Evolutionary conservation across 176 grass and related monocot species (phyloP).

Genomic region (Triticum urartu): DNA sequence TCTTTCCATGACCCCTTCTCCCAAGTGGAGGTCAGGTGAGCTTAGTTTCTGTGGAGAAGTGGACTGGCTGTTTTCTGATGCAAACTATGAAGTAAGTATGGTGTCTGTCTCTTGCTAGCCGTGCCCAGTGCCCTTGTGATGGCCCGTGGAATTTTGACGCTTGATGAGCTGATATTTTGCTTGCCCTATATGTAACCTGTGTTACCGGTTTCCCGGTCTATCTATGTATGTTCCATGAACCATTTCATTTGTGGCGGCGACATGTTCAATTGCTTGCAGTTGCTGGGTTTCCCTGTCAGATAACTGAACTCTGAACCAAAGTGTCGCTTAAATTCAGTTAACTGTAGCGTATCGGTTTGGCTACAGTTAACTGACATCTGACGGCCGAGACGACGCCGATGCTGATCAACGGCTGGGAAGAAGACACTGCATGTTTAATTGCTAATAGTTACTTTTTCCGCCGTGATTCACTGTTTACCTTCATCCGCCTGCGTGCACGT

Average conservation of each 20-base stretch:
- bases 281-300: not conserved
- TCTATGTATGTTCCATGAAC: not conserved
- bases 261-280: not conserved
- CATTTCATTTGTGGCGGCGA: not conserved
- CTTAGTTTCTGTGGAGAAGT: not conserved
- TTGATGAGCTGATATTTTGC: not conserved
- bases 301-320: too few species aligned
- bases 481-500: too few species aligned
- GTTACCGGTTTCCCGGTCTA: not conserved
- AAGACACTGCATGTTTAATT: too few species aligned
- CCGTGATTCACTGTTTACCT: too few species aligned
- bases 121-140: not conserved
- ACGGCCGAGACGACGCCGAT: too few species aligned
- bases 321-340: too few species aligned
- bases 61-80: not conserved
- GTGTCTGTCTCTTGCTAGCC: not conserved
- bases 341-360: too few species aligned
- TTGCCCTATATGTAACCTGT: not conserved
- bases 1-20: not conserved
- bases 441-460: too few species aligned
- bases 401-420: too few species aligned
- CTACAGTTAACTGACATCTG: too few species aligned
- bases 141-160: not conserved
- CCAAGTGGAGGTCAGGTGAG: not conserved
- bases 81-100: not conserved